These are phyloP conservation scores for Bipolaris zeicola DNA, from an alignment of 2,329 filamentous ascomycete species.

Conservation along the genomic window DNA sequence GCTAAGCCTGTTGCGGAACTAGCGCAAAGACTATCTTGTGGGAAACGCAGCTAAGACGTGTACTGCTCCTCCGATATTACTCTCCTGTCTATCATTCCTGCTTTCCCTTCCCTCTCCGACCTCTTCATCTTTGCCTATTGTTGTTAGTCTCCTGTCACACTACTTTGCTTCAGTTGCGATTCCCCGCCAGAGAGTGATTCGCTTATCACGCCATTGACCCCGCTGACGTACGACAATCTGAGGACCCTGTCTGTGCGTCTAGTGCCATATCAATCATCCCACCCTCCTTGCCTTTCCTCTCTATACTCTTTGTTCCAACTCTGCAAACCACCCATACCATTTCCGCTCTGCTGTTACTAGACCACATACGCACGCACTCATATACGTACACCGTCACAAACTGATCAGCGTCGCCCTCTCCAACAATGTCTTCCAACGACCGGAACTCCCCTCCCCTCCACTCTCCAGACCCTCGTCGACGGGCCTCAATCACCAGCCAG, in stretches of 20 bases:
- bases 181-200: conserved; percentile 19
- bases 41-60: conserved; percentile 16
- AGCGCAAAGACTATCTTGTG: conserved; percentile 20
- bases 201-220: conserved; percentile 37
- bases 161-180: conserved; percentile 8
- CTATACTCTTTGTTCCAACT: conserved; percentile 11
- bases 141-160: not conserved
- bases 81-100: conserved; percentile 25
- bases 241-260: conserved; percentile 30
- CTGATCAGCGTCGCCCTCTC: conserved; percentile 4
- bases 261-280: conserved; percentile 26
- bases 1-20: conserved; percentile 26
- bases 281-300: conserved; percentile 22
- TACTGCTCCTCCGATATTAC: conserved; percentile 33
- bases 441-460: conserved; percentile 49
- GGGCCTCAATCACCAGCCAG: conserved; percentile 56
- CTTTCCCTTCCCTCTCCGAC: conserved; percentile 8
- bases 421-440: conserved; percentile 47
- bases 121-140: conserved; percentile 12
- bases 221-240: conserved; percentile 31
- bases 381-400: conserved; percentile 1
- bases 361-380: conserved; percentile 18
- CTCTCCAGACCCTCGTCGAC: conserved; percentile 48
- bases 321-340: not conserved
- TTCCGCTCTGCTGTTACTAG: not conserved